A percentile compares a stretch with the other conserved stretches of the same genome.
Conservation (phyloP, 768 basidiomycete genomes). For the Lentinula lateritia region DNA sequence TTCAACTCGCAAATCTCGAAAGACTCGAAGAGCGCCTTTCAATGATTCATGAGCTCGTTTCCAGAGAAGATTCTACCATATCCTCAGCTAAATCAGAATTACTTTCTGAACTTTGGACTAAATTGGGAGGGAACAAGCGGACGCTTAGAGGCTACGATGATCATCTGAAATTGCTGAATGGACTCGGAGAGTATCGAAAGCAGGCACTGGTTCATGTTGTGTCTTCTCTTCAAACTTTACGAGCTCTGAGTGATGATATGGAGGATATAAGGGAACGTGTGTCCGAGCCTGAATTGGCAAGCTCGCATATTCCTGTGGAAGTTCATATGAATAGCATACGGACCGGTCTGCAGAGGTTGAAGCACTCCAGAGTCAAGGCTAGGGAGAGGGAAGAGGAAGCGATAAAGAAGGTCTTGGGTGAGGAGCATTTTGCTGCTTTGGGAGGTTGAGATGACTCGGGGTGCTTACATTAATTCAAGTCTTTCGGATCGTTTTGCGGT, state of each 20-base stretch:
- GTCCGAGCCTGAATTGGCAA: slow-evolving; percentile 58
- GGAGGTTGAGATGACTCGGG: neutral
- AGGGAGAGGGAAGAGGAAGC: slow-evolving; percentile 37
- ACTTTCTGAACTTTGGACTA: slow-evolving; percentile 66
- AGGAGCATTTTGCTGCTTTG: neutral
- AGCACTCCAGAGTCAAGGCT: slow-evolving; percentile 50
- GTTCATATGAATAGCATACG: slow-evolving; percentile 74
- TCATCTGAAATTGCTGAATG: slow-evolving; percentile 48
- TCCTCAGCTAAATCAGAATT: slow-evolving; percentile 43
- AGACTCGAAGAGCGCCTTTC: slow-evolving; percentile 56
- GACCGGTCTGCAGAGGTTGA: slow-evolving; percentile 55
- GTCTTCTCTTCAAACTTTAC: slow-evolving; percentile 54
- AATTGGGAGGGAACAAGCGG: slow-evolving; percentile 54
- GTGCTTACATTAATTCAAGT: neutral
- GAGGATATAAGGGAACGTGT: slow-evolving; percentile 73
- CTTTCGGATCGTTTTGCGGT: neutral
- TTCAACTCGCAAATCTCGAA: slow-evolving; percentile 49
- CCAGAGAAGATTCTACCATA: slow-evolving; percentile 49
- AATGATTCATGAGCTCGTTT: slow-evolving; percentile 51
- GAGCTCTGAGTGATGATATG: slow-evolving; percentile 66
- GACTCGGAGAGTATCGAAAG: slow-evolving; percentile 51
- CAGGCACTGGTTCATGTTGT: slow-evolving; percentile 63
- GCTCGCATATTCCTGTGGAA: slow-evolving; percentile 56
- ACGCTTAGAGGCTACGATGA: slow-evolving; percentile 43
- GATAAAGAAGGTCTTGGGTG: slow-evolving; percentile 15